phyloP scores from a whole-genome alignment of 2,329 filamentous ascomycete species.

The Raffaelea albimanens region DNA sequence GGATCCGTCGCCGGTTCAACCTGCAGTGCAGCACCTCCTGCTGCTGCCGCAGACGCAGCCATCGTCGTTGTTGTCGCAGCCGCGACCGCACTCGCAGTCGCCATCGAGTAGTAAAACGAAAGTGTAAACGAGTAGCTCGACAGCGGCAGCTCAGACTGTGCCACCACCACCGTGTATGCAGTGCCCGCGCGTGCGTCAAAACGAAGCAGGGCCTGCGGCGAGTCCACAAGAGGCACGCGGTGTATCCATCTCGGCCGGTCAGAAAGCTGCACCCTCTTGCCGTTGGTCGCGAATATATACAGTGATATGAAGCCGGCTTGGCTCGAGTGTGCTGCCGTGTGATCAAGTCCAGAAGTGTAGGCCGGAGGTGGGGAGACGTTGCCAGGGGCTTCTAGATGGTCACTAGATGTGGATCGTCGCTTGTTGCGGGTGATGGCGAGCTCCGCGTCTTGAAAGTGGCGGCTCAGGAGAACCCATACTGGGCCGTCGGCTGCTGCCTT shows the following conservation, averaged over 20 bases:
- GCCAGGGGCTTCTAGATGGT: conserved; percentile 1
- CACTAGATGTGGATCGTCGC: conserved; percentile 1
- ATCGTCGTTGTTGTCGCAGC: not conserved
- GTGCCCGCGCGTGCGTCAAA: conserved; percentile 43
- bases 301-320: conserved; percentile 71
- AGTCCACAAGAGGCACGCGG: conserved; percentile 83
- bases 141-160: conserved; percentile 65
- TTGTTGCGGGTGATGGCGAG: conserved; percentile 43
- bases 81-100: too few species aligned
- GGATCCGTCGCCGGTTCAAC: conserved; percentile 52
- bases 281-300: conserved; percentile 61
- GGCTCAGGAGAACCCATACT: conserved; percentile 77
- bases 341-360: too few species aligned
- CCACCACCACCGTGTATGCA: conserved; percentile 45
- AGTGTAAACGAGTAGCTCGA: conserved; percentile 76
- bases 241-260: conserved; percentile 49
- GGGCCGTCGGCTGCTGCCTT: conserved; percentile 46
- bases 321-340: conserved; percentile 8
- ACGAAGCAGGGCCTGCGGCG: conserved; percentile 79
- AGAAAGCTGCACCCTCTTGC: conserved; percentile 63
- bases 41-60: conserved; percentile 9
- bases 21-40: conserved; percentile 40
- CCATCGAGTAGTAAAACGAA: conserved; percentile 61
- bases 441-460: conserved; percentile 70
- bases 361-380: too few species aligned